Percentiles rank a stretch among this genome's conserved stretches.
phyloP scores from a whole-genome alignment of 495 filamentous ascomycete species.

The Tuber calosporum region DNA sequence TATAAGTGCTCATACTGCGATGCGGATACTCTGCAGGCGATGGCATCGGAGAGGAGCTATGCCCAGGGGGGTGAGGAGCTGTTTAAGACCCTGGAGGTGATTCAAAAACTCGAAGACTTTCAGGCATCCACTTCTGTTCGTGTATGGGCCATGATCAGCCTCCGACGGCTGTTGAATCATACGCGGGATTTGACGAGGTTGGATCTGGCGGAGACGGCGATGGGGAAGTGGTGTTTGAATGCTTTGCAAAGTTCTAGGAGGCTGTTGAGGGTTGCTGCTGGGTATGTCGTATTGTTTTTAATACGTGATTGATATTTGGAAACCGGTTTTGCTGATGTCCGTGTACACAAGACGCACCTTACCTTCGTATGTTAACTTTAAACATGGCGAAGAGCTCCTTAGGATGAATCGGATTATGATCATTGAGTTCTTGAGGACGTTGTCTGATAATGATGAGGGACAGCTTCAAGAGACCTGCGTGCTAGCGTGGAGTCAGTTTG shows the following conservation, averaged over 20 bases:
- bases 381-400: conserved; percentile 46
- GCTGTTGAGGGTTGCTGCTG: conserved; percentile 77
- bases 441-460: conserved; percentile 59
- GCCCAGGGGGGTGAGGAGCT: conserved; percentile 46
- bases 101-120: conserved; percentile 55
- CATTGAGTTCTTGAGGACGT: conserved; percentile 60
- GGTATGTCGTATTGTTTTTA: conserved; percentile 43
- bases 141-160: conserved; percentile 62
- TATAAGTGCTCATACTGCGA: conserved; percentile 44
- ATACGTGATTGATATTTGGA: conserved; percentile 3
- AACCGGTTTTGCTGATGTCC: conserved; percentile 39
- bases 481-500: conserved; percentile 73
- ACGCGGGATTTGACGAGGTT: conserved; percentile 51
- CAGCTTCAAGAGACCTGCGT: conserved; percentile 75
- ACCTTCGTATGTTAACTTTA: conserved; percentile 56
- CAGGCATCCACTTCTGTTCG: conserved; percentile 56
- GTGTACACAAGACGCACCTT: conserved; percentile 52
- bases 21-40: conserved; percentile 41
- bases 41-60: conserved; percentile 26
- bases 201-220: conserved; percentile 56
- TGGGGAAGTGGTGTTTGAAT: conserved; percentile 73
- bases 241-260: conserved; percentile 73
- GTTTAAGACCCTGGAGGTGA: conserved; percentile 50
- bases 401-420: conserved; percentile 60
- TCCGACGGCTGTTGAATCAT: conserved; percentile 63